phyloP scores from a whole-genome alignment of 2,329 filamentous ascomycete genomes.

The Cercospora sp. region DNA sequence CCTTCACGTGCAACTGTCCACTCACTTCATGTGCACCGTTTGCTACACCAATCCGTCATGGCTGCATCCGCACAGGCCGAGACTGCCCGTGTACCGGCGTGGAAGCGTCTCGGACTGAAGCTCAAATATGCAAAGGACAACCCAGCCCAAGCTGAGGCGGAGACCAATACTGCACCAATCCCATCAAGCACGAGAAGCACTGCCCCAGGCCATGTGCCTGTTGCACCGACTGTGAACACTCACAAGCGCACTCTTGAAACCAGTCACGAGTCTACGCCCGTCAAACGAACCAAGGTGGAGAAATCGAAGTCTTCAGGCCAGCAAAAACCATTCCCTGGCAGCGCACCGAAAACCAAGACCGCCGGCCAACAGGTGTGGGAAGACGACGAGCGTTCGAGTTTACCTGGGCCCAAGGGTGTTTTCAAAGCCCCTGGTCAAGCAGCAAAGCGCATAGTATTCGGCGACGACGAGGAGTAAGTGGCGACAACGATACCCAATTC shows the following conservation, averaged over 20 bases:
- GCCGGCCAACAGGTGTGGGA: constrained; percentile 9
- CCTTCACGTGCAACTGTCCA: background rate
- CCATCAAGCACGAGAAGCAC: constrained; percentile 1
- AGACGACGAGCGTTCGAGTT: constrained; percentile 10
- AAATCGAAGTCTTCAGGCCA: constrained; percentile 1
- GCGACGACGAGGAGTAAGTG: constrained; percentile 29
- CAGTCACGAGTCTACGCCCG: constrained; percentile 8
- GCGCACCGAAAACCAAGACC: constrained; percentile 5
- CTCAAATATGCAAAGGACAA: constrained; percentile 54
- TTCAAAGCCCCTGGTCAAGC: constrained; percentile 22
- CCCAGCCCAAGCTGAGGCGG: constrained; percentile 16
- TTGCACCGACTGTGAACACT: background rate
- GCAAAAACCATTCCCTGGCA: constrained; percentile 11
- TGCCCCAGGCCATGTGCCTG: background rate
- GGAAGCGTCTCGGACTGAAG: constrained; percentile 62
- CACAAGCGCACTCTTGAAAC: constrained; percentile 15
- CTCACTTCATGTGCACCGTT: background rate
- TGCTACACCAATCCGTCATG: constrained; percentile 1
- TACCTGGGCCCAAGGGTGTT: constrained; percentile 18
- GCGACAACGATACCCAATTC: background rate
- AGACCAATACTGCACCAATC: constrained; percentile 7
- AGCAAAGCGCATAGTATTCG: constrained; percentile 27
- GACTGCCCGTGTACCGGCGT: constrained; percentile 51
- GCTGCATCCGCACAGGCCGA: constrained; percentile 4
- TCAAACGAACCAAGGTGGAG: constrained; percentile 19